Evolutionary conservation across 805 yeast genomes (phyloP), one percentile per base, ranked within the genome.

Genomic region (Torulaspora quercuum): DNA sequence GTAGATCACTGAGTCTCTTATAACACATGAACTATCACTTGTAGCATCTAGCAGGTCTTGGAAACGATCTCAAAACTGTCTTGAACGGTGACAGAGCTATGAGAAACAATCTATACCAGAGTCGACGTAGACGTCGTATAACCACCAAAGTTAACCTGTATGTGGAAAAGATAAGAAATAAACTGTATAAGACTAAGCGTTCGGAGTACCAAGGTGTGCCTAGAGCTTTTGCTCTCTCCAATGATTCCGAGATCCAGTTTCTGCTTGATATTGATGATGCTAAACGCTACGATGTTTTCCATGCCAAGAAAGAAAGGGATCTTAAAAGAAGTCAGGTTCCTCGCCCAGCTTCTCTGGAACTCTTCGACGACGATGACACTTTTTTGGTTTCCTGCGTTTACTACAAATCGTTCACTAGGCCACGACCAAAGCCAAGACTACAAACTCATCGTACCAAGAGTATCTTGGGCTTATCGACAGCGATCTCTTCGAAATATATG

Each of bases 181-280:
- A 21, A 19, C 16, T 27, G 27, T 26, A 18, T 5, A 15, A n/a
- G 3, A 13, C 13, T n/a, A 18, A 13, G 29, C 12, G 14, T 11
- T 17, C 9, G 6, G 18, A 3, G 14, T 18, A 19, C n/a, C 16
- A 18, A 5, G 35, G 25, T 12, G 29, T 25, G 1, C 35, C 35
- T 4, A 18, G 23, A 9, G 35, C 18, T 12, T 32, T 32, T 13
- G 29, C 29, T 6, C 22, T 32, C 16, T 32, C 35, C 23, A 32
- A 14, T 7, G 35, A 32, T 12, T 32, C 35, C 4, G 24, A 25
- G 25, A 32, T 32, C 13, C 35, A 32, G 18, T 5, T 32, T 24
- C 12, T 16, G n/a, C 10, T 32, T 6, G 35, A 32, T 12, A 7
- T 5, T 8, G 29, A 32, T 3, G 23, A 12, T 7, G n/a, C n/a